These are phyloP conservation scores for Xylariaceae sp. DNA, from an alignment of 2,329 filamentous ascomycete genomes.

Conservation along the genomic window DNA sequence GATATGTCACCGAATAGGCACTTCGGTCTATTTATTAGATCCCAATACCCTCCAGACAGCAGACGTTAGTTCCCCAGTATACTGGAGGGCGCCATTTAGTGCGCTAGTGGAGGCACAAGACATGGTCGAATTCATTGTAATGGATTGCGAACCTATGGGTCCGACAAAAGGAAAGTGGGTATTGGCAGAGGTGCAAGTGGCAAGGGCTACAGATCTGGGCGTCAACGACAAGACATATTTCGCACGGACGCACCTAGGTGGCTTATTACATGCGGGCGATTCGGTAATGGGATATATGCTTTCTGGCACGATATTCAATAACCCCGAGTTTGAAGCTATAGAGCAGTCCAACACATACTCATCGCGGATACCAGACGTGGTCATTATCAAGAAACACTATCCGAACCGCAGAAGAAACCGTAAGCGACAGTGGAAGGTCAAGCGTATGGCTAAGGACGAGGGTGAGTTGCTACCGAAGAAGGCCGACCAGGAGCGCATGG, in stretches of 20 bases:
- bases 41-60: constrained; percentile 89
- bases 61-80: constrained; percentile 80
- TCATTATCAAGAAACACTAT: constrained; percentile 98
- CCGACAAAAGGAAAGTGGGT: constrained; percentile 79
- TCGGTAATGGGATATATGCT: constrained; percentile 94
- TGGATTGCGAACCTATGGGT: constrained; percentile 87
- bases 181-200: constrained; percentile 86
- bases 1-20: constrained; percentile 87
- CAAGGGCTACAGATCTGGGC: constrained; percentile 84
- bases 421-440: constrained; percentile 89
- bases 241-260: constrained; percentile 86
- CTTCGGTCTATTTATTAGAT: constrained; percentile 86
- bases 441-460: constrained; percentile 90
- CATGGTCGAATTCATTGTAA: constrained; percentile 88
- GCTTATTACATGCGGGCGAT: constrained; percentile 85
- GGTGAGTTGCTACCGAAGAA: constrained; percentile 86
- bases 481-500: constrained; percentile 84
- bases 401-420: constrained; percentile 79
- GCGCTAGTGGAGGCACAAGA: constrained; percentile 84
- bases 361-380: constrained; percentile 84
- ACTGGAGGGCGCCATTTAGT: constrained; percentile 89
- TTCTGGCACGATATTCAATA: constrained; percentile 61
- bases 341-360: constrained; percentile 78
- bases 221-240: constrained; percentile 88
- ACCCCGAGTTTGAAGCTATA: constrained; percentile 56